These are phyloP conservation scores for Capronia coronata DNA, from an alignment of 2,329 filamentous ascomycete genomes.

Conservation along the genomic window DNA sequence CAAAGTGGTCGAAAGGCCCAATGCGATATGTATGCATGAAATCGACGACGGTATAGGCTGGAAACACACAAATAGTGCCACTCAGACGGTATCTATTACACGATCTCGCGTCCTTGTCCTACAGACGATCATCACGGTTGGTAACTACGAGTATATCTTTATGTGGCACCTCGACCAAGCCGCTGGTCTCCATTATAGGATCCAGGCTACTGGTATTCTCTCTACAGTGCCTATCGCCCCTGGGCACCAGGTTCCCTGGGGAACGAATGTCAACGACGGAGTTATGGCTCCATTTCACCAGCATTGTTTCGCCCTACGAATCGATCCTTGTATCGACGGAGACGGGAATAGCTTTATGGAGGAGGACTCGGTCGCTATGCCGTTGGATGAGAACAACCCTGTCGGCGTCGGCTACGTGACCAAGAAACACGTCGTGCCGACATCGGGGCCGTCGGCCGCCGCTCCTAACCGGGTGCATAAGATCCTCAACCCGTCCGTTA, in stretches of 20 bases:
- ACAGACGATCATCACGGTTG: slow-evolving; percentile 62
- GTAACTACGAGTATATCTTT: slow-evolving; percentile 66
- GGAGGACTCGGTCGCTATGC: neutral
- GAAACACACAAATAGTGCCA: slow-evolving; percentile 66
- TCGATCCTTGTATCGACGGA: slow-evolving; percentile 59
- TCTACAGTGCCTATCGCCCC: slow-evolving; percentile 55
- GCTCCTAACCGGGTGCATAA: slow-evolving; percentile 53
- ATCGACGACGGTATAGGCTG: slow-evolving; percentile 63
- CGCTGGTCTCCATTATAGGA: slow-evolving; percentile 56
- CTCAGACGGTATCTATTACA: slow-evolving; percentile 55
- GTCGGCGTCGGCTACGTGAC: slow-evolving; percentile 44
- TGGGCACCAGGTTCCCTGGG: slow-evolving; percentile 45
- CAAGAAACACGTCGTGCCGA: neutral
- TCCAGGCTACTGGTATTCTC: slow-evolving; percentile 61
- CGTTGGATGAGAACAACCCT: slow-evolving; percentile 40
- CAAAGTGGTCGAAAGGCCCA: slow-evolving; percentile 46
- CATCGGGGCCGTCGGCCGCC: slow-evolving; percentile 36
- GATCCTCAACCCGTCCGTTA: slow-evolving; percentile 44
- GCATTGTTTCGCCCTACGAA: slow-evolving; percentile 59
- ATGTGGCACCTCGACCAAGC: slow-evolving; percentile 59
- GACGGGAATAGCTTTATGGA: slow-evolving; percentile 28
- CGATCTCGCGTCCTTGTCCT: slow-evolving; percentile 58
- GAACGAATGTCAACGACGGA: slow-evolving; percentile 58
- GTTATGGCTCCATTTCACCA: slow-evolving; percentile 64
- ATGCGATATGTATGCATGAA: slow-evolving; percentile 63